Evolutionary conservation across 306 rosid species (phyloP).

Genomic region (Lotus japonicus): DNA sequence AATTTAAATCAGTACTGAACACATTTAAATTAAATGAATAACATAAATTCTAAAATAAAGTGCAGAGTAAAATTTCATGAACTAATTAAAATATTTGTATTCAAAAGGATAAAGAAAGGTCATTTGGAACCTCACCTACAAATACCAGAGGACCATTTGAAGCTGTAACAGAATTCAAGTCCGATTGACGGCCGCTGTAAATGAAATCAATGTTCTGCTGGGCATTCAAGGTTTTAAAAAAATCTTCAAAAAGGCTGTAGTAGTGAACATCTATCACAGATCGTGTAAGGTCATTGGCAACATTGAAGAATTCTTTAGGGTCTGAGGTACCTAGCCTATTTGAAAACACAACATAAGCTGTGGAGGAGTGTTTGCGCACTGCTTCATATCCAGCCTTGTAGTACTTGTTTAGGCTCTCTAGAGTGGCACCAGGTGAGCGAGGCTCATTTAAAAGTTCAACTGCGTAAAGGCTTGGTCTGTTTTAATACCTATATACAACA

Average conservation of each 20-base stretch:
- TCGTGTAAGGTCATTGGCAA: conserved; percentile 30
- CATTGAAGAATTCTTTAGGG: conserved; percentile 41
- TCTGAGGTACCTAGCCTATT: conserved; percentile 35
- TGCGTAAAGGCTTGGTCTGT: conserved; percentile 44
- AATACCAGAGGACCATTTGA: conserved; percentile 57
- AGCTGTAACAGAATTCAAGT: conserved; percentile 40
- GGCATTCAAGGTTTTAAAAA: conserved; percentile 23
- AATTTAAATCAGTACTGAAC: no score
- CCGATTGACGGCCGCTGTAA: conserved; percentile 22
- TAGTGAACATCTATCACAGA: conserved; percentile 58
- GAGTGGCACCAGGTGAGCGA: conserved; percentile 29
- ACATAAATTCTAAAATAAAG: no score
- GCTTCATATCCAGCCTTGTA: conserved; percentile 49
- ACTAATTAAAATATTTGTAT: background rate
- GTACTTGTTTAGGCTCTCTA: conserved; percentile 38
- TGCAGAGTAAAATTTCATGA: background rate
- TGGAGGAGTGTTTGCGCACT: conserved; percentile 44
- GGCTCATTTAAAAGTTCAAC: conserved; percentile 67
- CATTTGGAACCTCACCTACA: conserved; percentile 34
- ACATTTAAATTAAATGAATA: no score
- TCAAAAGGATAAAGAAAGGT: no score
- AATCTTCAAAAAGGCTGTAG: conserved; percentile 31
- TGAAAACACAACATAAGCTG: conserved; percentile 45
- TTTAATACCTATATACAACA: conserved; percentile 38
- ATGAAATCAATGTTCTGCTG: conserved; percentile 49